Conservation (phyloP, 352 stramenopile species). For the Phytophthora pluvialis region DNA sequence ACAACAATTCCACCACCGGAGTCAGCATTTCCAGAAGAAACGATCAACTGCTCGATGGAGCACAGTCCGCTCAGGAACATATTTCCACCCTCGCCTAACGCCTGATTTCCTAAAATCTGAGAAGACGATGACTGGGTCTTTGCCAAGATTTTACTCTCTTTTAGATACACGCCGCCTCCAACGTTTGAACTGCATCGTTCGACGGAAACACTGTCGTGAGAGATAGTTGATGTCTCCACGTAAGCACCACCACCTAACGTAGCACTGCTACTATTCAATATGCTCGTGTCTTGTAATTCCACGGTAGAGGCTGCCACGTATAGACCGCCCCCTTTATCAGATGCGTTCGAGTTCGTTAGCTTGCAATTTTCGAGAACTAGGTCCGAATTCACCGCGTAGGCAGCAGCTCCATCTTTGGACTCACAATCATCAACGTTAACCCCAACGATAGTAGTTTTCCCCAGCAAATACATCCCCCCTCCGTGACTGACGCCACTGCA, state of each 20-base stretch:
- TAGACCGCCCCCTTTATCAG: conserved; percentile 39
- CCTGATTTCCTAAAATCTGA: conserved; percentile 12
- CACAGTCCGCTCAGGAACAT: conserved; percentile 12
- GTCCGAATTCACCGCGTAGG: conserved; percentile 24
- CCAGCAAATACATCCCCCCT: conserved; percentile 32
- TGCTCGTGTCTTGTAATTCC: conserved; percentile 10
- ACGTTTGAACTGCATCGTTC: conserved; percentile 22
- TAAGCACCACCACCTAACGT: conserved; percentile 43
- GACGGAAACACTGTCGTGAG: conserved; percentile 38
- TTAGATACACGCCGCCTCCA: conserved; percentile 51
- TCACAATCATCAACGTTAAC: conserved; percentile 10
- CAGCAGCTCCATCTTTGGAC: conserved; percentile 40
- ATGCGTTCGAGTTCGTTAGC: conserved; percentile 16
- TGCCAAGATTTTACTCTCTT: conserved; percentile 18
- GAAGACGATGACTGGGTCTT: conserved; percentile 11
- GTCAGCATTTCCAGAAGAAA: conserved; percentile 18
- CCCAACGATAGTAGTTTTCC: conserved; percentile 11
- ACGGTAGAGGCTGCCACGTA: conserved; percentile 22
- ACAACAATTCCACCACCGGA: conserved; percentile 19
- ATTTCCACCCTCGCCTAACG: conserved; percentile 21
- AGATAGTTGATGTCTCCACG: conserved; percentile 25
- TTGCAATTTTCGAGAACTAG: conserved; percentile 13
- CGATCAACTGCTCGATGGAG: conserved; percentile 19
- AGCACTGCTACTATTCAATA: conserved; percentile 11
- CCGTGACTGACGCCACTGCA: conserved; percentile 21